These are phyloP conservation scores for Mrakia blollopis DNA, from an alignment of 768 basidiomycete genomes.

Conservation along the genomic window DNA sequence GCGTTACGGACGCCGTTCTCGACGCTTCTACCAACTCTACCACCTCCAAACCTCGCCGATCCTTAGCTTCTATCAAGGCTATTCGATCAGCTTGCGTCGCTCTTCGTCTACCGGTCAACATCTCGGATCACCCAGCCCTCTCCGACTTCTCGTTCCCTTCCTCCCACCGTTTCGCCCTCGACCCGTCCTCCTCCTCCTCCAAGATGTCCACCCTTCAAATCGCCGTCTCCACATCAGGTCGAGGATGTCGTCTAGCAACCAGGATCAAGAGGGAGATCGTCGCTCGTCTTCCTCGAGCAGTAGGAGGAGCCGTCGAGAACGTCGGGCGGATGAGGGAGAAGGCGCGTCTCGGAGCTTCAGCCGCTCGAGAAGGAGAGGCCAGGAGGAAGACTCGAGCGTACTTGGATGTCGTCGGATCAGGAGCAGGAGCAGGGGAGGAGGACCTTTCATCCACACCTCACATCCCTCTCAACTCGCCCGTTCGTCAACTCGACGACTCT, in stretches of 20 bases:
- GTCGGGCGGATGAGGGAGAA: slow-evolving; percentile 61
- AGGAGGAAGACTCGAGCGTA: slow-evolving; percentile 35
- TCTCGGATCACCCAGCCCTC: slow-evolving; percentile 76
- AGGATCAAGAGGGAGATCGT: slow-evolving; percentile 80
- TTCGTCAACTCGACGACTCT: slow-evolving; percentile 42
- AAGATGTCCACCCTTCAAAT: slow-evolving; percentile 49
- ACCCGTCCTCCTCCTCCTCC: slow-evolving; percentile 25
- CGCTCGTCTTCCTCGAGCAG: slow-evolving; percentile 61
- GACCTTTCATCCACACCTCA: slow-evolving; percentile 25
- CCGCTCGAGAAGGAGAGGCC: slow-evolving; percentile 48
- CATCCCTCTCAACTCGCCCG: slow-evolving; percentile 46
- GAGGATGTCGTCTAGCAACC: slow-evolving; percentile 77
- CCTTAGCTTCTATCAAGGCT: slow-evolving; percentile 53
- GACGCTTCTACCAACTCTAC: slow-evolving; percentile 44
- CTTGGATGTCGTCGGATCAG: neutral
- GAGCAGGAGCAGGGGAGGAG: slow-evolving; percentile 17
- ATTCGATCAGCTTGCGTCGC: slow-evolving; percentile 57
- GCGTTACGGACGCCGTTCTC: slow-evolving; percentile 59
- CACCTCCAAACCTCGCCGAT: slow-evolving; percentile 47
- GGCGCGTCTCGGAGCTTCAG: slow-evolving; percentile 43
- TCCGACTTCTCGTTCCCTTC: slow-evolving; percentile 88
- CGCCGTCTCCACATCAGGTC: slow-evolving; percentile 83
- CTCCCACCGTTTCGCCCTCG: slow-evolving; percentile 69
- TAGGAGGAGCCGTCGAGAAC: slow-evolving; percentile 68
- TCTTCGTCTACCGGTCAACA: slow-evolving; percentile 69